A percentile compares a stretch with the other conserved stretches of the same genome.
phyloP scores from a whole-genome alignment of 2,329 filamentous ascomycete species.

The Arthrobotrys sinensis region DNA sequence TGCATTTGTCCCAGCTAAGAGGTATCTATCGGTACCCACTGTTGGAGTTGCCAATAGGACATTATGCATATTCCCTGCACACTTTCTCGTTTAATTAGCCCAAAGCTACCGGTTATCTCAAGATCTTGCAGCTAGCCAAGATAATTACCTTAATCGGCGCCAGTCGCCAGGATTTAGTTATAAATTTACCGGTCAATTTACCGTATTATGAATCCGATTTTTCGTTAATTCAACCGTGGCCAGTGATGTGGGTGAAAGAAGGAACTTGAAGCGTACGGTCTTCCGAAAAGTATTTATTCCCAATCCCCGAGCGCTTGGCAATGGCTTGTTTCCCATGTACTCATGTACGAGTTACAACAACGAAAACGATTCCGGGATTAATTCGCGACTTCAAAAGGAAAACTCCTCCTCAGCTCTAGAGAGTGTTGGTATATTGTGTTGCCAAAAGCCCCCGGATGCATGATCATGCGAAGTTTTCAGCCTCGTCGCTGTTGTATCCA shows the following conservation, averaged over 20 bases:
- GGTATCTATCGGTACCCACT: constrained; percentile 6
- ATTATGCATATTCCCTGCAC: constrained; percentile 27
- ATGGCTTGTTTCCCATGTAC: too few relatives aligned
- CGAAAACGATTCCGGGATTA: background rate
- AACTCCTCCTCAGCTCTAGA: background rate
- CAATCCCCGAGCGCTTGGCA: too few relatives aligned
- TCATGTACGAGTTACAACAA: too few relatives aligned
- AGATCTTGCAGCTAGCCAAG: constrained; percentile 40
- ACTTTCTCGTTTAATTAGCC: constrained; percentile 34
- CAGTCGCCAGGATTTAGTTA: background rate
- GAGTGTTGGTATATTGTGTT: constrained; percentile 6
- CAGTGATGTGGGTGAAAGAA: background rate
- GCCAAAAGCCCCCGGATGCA: constrained; percentile 9
- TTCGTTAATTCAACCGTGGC: background rate
- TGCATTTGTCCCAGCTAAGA: background rate
- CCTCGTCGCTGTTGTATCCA: constrained; percentile 24
- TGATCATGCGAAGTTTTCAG: constrained; percentile 38
- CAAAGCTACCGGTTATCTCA: constrained; percentile 42
- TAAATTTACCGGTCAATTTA: background rate
- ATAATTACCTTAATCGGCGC: constrained; percentile 4
- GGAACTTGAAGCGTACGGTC: background rate
- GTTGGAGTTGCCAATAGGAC: constrained; percentile 13
- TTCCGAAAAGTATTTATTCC: too few relatives aligned
- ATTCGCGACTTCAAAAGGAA: background rate
- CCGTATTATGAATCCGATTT: background rate